A percentile compares a stretch with the other conserved stretches of the same genome.
Conservation (phyloP, 768 basidiomycete species). For the Phylloporus sp. region DNA sequence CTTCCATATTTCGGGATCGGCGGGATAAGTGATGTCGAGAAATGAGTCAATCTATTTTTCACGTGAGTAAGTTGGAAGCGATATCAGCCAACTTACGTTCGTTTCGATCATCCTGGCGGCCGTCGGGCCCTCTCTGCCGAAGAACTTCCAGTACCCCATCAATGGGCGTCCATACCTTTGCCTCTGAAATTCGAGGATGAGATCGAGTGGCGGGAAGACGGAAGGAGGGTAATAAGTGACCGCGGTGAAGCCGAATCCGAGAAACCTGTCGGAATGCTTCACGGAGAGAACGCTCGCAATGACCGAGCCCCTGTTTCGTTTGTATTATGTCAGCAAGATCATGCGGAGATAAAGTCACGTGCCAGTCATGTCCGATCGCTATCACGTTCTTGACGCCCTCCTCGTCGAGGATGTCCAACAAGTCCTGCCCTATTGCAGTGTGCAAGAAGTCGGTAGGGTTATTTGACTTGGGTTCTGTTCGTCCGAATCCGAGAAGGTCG, state of each 20-base stretch:
- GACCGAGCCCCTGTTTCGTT: conserved; percentile 31
- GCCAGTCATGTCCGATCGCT: conserved; percentile 42
- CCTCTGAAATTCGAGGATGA: conserved; percentile 23
- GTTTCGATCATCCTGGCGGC: conserved; percentile 31
- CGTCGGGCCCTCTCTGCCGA: conserved; percentile 28
- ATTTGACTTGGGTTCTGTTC: conserved; percentile 38
- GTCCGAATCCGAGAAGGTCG: conserved; percentile 45
- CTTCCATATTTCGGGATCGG: conserved; percentile 33
- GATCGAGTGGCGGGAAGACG: conserved; percentile 24
- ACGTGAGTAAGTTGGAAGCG: neutral
- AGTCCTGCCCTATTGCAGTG: conserved; percentile 28
- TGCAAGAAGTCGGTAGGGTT: conserved; percentile 26
- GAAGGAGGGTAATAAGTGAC: conserved; percentile 32
- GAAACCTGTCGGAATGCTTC: conserved; percentile 37
- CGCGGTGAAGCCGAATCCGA: conserved; percentile 35
- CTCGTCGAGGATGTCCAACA: conserved; percentile 36
- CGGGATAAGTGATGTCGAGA: conserved; percentile 31
- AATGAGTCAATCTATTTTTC: conserved; percentile 36
- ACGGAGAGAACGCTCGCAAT: conserved; percentile 35
- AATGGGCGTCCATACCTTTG: conserved; percentile 33
- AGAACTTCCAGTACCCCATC: conserved; percentile 41
- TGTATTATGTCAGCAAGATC: conserved; percentile 1
- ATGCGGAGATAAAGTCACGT: neutral
- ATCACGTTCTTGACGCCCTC: conserved; percentile 31
- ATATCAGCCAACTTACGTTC: conserved; percentile 24